Conservation (phyloP, 116 monocot species). For the Thalassia testudinum region DNA sequence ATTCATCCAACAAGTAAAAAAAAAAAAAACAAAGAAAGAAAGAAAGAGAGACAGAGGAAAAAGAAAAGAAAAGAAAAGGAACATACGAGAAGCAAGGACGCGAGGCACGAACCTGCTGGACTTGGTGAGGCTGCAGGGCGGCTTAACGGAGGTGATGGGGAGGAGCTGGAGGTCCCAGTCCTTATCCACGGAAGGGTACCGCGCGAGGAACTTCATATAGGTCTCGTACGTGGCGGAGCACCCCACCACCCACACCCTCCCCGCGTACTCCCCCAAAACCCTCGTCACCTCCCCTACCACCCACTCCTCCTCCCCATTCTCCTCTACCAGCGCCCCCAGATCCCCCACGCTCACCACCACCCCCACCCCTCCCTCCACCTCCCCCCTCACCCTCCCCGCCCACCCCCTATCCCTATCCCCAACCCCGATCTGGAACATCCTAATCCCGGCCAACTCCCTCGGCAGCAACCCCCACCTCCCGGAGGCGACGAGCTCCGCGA, state of each 20-base stretch:
- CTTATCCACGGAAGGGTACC: conserved; percentile 54
- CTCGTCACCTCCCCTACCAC: conserved; percentile 49
- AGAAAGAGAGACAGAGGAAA: too few relatives aligned
- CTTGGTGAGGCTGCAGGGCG: conserved; percentile 15
- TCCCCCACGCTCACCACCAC: conserved; percentile 61
- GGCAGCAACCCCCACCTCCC: conserved; percentile 28
- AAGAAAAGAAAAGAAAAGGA: too few relatives aligned
- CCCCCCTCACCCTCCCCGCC: background rate
- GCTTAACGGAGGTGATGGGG: conserved; percentile 48
- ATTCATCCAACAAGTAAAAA: too few relatives aligned
- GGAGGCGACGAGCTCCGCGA: conserved; percentile 20
- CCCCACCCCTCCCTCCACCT: conserved; percentile 13
- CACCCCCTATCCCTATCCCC: background rate
- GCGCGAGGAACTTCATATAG: conserved; percentile 69
- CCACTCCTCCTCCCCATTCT: conserved; percentile 6
- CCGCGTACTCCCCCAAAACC: conserved; percentile 15
- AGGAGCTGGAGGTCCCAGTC: conserved; percentile 86
- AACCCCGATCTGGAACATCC: conserved; percentile 13
- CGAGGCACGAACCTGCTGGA: conserved; percentile 23
- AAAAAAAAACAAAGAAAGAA: too few relatives aligned
- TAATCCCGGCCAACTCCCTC: conserved; percentile 29
- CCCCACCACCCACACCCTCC: conserved; percentile 60
- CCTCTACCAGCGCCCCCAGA: conserved; percentile 45
- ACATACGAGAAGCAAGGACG: background rate
- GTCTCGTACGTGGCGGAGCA: conserved; percentile 57